A percentile compares a stretch with the other conserved stretches of the same genome.
These are phyloP conservation scores for Ceratocystis smalleyi DNA, from an alignment of 2,329 filamentous ascomycete species.

Conservation along the genomic window DNA sequence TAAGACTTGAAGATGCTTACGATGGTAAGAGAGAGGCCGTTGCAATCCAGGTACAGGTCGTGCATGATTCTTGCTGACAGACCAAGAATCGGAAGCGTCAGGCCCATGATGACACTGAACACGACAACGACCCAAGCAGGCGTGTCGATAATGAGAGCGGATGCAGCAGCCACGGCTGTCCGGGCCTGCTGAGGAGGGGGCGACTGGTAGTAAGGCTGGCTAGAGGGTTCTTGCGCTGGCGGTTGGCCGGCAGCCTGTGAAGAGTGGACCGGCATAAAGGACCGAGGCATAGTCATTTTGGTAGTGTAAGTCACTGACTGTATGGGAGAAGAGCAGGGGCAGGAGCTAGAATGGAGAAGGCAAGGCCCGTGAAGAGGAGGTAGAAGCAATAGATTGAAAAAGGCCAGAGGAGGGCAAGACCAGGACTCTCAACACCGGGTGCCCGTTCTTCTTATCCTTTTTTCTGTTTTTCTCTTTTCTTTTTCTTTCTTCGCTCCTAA, in stretches of 20 bases:
- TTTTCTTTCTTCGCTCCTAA: background rate
- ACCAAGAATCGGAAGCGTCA: constrained; percentile 31
- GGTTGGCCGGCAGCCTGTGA: background rate
- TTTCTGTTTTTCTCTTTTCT: background rate
- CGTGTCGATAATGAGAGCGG: constrained; percentile 25
- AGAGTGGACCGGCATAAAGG: background rate
- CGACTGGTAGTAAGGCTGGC: constrained; percentile 14
- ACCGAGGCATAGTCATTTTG: background rate
- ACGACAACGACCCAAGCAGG: constrained; percentile 31
- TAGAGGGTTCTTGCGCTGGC: background rate
- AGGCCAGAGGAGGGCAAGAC: background rate
- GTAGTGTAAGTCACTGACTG: background rate
- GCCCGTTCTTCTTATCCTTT: background rate
- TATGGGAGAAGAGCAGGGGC: background rate
- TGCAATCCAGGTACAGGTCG: constrained; percentile 26
- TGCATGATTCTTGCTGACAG: constrained; percentile 29
- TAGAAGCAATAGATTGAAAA: background rate
- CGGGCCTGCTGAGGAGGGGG: constrained; percentile 6
- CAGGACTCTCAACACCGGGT: background rate
- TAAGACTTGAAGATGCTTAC: constrained; percentile 22
- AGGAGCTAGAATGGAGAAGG: background rate
- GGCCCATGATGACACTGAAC: constrained; percentile 28
- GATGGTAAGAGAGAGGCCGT: constrained; percentile 29
- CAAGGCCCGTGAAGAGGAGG: background rate
- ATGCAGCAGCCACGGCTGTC: background rate